These are phyloP conservation scores for Oehlia diaphana DNA, from an alignment of 192 early-diverging fungal species.

Conservation along the genomic window DNA sequence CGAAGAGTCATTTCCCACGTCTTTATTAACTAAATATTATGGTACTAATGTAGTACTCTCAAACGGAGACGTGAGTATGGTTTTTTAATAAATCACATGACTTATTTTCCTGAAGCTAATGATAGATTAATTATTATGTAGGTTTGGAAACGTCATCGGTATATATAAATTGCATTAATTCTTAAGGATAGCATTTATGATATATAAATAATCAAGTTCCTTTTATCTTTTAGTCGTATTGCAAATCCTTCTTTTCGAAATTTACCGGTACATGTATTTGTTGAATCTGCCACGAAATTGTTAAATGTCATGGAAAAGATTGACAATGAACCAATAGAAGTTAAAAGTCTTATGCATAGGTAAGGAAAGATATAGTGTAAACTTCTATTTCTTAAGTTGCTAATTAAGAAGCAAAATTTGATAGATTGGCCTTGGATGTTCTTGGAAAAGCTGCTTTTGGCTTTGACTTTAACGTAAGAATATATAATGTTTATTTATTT, in stretches of 20 bases:
- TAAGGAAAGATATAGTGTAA: not conserved
- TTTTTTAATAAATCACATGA: not conserved
- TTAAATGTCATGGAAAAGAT: not conserved
- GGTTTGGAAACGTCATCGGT: not conserved
- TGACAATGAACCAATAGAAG: not conserved
- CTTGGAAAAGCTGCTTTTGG: not conserved
- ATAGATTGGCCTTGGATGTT: not conserved
- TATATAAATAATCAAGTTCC: not conserved
- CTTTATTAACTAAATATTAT: not conserved
- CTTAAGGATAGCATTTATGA: too few species aligned
- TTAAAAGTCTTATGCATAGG: not conserved
- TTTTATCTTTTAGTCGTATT: not conserved
- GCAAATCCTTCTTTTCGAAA: not conserved
- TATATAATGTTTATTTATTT: too few species aligned
- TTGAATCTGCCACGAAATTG: not conserved
- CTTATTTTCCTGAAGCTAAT: not conserved
- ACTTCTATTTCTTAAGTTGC: too few species aligned
- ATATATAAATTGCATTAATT: not conserved
- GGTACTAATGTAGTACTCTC: not conserved
- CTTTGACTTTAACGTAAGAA: not conserved
- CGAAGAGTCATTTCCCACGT: not conserved
- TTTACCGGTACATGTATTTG: not conserved
- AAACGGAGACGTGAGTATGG: not conserved
- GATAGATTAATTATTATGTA: not conserved
- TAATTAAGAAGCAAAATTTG: too few species aligned